Percentiles rank a stretch among this genome's conserved stretches.
These are phyloP conservation scores for Mucor plumbeus DNA, from an alignment of 371 early-diverging fungal species.

Conservation along the genomic window DNA sequence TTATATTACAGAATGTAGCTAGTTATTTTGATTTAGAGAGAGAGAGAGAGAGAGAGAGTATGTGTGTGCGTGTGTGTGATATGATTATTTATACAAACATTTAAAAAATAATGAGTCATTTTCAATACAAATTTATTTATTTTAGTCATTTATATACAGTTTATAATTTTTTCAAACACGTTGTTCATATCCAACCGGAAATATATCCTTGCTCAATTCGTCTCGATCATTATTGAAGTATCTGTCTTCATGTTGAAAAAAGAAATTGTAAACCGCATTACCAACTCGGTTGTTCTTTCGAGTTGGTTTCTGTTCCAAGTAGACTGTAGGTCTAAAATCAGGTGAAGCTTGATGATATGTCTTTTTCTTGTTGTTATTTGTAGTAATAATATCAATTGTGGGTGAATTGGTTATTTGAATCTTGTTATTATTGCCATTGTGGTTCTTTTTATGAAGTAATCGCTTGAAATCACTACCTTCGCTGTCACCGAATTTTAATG, in stretches of 20 bases:
- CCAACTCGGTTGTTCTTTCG: conserved; percentile 17
- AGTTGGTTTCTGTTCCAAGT: conserved; percentile 11
- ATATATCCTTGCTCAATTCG: conserved; percentile 50
- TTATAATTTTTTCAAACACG: conserved; percentile 5
- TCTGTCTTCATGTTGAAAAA: conserved; percentile 39
- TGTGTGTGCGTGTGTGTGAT: background rate
- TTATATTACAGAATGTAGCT: background rate
- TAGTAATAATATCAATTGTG: conserved; percentile 7
- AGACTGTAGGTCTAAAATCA: conserved; percentile 25
- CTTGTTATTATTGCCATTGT: conserved; percentile 3
- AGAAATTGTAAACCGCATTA: conserved; percentile 27
- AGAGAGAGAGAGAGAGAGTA: background rate
- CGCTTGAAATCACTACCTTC: conserved; percentile 41
- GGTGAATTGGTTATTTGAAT: conserved; percentile 9
- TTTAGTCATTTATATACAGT: background rate
- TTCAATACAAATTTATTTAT: background rate
- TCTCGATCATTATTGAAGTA: conserved; percentile 46
- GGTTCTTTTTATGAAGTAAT: conserved; percentile 32
- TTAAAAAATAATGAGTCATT: background rate
- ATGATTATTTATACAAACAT: background rate
- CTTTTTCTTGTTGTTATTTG: background rate
- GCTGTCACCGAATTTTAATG: conserved; percentile 18
- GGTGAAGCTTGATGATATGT: conserved; percentile 24
- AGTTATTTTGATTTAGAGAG: background rate
- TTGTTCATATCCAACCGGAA: conserved; percentile 29